A percentile compares a stretch with the other conserved stretches of the same genome.
These are phyloP conservation scores for Neoboletus magnificus DNA, from an alignment of 768 basidiomycete species.

Conservation along the genomic window DNA sequence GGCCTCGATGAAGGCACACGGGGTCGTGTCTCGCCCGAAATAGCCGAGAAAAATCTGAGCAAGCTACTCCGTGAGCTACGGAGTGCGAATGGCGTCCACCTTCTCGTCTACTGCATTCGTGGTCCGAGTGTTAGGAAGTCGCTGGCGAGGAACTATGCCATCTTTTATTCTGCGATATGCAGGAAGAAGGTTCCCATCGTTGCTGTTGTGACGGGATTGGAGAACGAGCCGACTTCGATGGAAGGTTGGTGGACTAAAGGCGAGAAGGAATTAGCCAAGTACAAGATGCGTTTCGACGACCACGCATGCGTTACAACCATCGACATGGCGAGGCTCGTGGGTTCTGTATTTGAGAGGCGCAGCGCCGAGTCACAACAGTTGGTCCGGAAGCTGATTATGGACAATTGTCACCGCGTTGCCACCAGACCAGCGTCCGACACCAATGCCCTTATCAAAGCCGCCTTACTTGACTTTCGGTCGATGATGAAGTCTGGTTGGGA, in stretches of 20 bases:
- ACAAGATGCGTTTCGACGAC: slow-evolving; percentile 37
- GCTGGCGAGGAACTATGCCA: slow-evolving; percentile 28
- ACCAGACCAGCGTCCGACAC: slow-evolving; percentile 18
- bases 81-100: slow-evolving; percentile 27
- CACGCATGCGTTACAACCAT: slow-evolving; percentile 44
- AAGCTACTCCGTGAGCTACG: slow-evolving; percentile 33
- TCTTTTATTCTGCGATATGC: slow-evolving; percentile 31
- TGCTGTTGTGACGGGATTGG: slow-evolving; percentile 32
- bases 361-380: slow-evolving; percentile 18
- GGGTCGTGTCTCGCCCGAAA: slow-evolving; percentile 23
- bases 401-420: slow-evolving; percentile 14
- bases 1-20: slow-evolving; percentile 30
- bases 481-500: slow-evolving; percentile 27
- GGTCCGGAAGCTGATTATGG: slow-evolving; percentile 21
- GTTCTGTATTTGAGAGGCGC: slow-evolving; percentile 18
- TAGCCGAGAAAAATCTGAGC: slow-evolving; percentile 25
- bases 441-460: slow-evolving; percentile 25
- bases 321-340: slow-evolving; percentile 8
- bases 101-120: slow-evolving; percentile 35
- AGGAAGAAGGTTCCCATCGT: slow-evolving; percentile 32
- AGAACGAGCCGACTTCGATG: slow-evolving; percentile 32
- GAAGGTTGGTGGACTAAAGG: slow-evolving; percentile 40
- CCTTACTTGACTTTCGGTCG: slow-evolving; percentile 26
- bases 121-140: slow-evolving; percentile 26
- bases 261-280: slow-evolving; percentile 26